Evolutionary conservation across 2,329 filamentous ascomycete species (phyloP), one percentile per base, ranked within the genome.

Genomic region (Bipolaris oryzae): DNA sequence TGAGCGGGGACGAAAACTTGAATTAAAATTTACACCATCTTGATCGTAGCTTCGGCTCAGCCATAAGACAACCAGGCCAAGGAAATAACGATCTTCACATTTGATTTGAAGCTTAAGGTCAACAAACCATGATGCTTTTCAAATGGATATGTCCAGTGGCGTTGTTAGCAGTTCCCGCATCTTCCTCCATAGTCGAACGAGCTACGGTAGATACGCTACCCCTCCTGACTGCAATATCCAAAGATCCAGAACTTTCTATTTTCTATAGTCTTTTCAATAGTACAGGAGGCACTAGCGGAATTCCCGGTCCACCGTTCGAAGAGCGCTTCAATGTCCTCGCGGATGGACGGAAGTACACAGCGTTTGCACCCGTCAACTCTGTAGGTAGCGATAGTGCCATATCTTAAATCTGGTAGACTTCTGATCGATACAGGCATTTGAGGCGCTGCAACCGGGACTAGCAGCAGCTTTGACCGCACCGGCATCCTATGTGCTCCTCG

Each of bases 261-360:
- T 53, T 53, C 35, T 53, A 47, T 18, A 47, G 44, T n/a, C 50
- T 53, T 13, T 2, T 53, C 43, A 53, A 53, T 18, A 53, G 50
- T 20, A 53, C 43, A 3, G 50, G 50, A 20, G 43, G 50, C 1
- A 33, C 11, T 13, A 31, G 23, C 5, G 50, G 50, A 1, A 33
- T 35, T 48, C 43, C 50, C 2, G 50, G 50, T 7, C 43, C 43
- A 0, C 43, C 34, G 2, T 53, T 53, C 5, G 50, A 53, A 39
- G 50, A 53, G 37, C 35, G 34, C 1, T 53, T 53, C 25, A 53
- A 53, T n/a, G 39, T 28, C 16, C 43, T 39, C n/a, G 23, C 35
- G 2, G 33, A 53, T 18, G 37, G 50, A 21, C 43, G 43, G 7
- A 39, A 53, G 7, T 53, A 48, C 21, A 53, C 50, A 1, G 38